These are phyloP conservation scores for Ceratocystis huliohia DNA, from an alignment of 2,329 filamentous ascomycete species.

Conservation along the genomic window DNA sequence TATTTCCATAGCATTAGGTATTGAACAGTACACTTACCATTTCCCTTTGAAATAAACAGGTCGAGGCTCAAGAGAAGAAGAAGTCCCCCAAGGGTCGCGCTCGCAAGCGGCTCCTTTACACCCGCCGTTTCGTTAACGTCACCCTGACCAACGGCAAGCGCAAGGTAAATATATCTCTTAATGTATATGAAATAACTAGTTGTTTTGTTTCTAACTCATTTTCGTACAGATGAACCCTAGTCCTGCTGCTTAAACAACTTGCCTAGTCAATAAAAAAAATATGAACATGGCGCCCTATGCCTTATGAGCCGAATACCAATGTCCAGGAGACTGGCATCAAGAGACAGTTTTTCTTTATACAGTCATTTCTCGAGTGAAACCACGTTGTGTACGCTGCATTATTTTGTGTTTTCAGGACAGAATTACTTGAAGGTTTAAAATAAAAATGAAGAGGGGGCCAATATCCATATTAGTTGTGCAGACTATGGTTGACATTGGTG, in stretches of 20 bases:
- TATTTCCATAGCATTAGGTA: not conserved
- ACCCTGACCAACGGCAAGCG: slow-evolving; percentile 96
- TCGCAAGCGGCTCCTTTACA: slow-evolving; percentile 94
- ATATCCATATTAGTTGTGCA: not conserved
- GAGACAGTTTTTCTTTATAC: slow-evolving; percentile 8
- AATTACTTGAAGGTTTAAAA: not conserved
- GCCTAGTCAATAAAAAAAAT: slow-evolving; percentile 18
- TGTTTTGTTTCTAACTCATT: slow-evolving; percentile 2
- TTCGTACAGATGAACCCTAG: slow-evolving; percentile 32
- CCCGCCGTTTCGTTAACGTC: slow-evolving; percentile 95
- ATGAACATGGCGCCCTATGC: slow-evolving; percentile 15
- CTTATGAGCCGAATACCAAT: slow-evolving; percentile 15
- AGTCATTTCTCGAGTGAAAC: not conserved
- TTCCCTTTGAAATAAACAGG: slow-evolving; percentile 35
- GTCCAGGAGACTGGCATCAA: slow-evolving; percentile 11
- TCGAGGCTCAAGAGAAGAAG: slow-evolving; percentile 86
- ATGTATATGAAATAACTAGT: not conserved
- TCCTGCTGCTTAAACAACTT: slow-evolving; percentile 29
- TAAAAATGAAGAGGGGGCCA: not conserved
- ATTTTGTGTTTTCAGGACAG: not conserved
- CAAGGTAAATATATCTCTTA: slow-evolving; percentile 50
- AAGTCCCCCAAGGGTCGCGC: slow-evolving; percentile 96
- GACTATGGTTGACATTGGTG: not conserved
- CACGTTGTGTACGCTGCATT: not conserved
- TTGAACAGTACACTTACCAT: not conserved